Percentiles rank a stretch among this genome's conserved stretches.
phyloP scores from a whole-genome alignment of 441 rosid species.

The Rhodomyrtus psidioides region DNA sequence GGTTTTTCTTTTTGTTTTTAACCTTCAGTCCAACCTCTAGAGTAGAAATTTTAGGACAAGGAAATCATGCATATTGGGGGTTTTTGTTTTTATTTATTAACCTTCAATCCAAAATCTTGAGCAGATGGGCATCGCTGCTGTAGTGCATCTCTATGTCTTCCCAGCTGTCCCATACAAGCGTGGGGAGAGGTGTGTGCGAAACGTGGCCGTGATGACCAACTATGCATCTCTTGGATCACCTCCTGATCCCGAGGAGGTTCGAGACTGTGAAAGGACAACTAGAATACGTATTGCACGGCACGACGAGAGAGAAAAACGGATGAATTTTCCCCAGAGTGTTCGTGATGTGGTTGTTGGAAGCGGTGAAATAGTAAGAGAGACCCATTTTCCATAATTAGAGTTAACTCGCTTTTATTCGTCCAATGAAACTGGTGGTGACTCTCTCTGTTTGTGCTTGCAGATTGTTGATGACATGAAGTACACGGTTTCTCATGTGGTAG shows the following conservation, averaged over 20 bases:
- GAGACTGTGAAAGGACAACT: constrained; percentile 69
- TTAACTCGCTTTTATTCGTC: background rate
- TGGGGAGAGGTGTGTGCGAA: constrained; percentile 96
- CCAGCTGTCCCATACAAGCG: constrained; percentile 91
- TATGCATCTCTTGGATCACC: constrained; percentile 85
- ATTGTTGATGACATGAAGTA: constrained; percentile 97
- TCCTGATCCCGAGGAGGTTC: constrained; percentile 89
- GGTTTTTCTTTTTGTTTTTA: constrained; percentile 7
- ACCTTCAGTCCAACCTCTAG: background rate
- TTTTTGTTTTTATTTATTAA: background rate
- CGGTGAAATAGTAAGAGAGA: constrained; percentile 75
- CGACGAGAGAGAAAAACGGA: constrained; percentile 61
- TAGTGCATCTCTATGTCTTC: constrained; percentile 87
- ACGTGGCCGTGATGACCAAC: constrained; percentile 86
- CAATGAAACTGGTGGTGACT: background rate
- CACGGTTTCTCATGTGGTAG: constrained; percentile 92
- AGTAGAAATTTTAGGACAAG: background rate
- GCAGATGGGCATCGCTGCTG: constrained; percentile 96
- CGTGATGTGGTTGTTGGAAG: constrained; percentile 94
- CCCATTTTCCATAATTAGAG: background rate
- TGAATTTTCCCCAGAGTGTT: constrained; percentile 94
- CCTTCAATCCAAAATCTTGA: background rate
- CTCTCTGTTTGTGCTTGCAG: constrained; percentile 21
- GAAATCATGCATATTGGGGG: background rate
- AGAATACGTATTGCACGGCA: constrained; percentile 45